phyloP scores from a whole-genome alignment of 2,329 filamentous ascomycete genomes.

The Ceratocystis cacaofunesta region DNA sequence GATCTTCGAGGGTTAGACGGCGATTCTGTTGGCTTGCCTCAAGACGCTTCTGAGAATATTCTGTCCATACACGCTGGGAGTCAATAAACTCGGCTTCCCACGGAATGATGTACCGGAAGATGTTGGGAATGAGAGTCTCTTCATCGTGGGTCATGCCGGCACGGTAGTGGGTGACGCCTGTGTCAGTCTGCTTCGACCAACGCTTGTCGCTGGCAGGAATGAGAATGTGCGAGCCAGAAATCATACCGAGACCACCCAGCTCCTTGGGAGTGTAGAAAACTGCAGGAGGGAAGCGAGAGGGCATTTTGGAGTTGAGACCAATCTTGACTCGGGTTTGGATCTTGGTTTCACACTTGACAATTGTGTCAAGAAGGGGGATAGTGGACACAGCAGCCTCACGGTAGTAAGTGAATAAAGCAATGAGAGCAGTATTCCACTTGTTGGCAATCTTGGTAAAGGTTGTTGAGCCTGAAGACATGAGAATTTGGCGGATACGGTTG shows the following conservation, averaged over 20 bases:
- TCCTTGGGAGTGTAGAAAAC: slow-evolving; percentile 99
- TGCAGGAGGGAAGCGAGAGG: slow-evolving; percentile 90
- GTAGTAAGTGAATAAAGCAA: slow-evolving; percentile 96
- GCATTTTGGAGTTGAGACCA: slow-evolving; percentile 97
- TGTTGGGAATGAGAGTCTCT: slow-evolving; percentile 94
- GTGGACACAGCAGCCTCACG: slow-evolving; percentile 95
- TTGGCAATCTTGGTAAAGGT: slow-evolving; percentile 99
- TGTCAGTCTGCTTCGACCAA: slow-evolving; percentile 96
- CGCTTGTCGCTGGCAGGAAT: slow-evolving; percentile 96
- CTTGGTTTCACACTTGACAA: slow-evolving; percentile 98
- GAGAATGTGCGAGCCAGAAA: slow-evolving; percentile 92
- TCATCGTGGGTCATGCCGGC: slow-evolving; percentile 97
- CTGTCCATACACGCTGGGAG: slow-evolving; percentile 96
- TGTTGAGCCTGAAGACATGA: slow-evolving; percentile 98
- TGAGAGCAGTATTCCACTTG: slow-evolving; percentile 98
- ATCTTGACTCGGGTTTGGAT: slow-evolving; percentile 99
- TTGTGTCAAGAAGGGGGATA: slow-evolving; percentile 83
- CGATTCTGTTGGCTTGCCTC: slow-evolving; percentile 97
- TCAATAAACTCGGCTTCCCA: slow-evolving; percentile 99
- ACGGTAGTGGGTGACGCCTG: slow-evolving; percentile 90
- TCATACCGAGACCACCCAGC: slow-evolving; percentile 93
- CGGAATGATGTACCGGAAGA: slow-evolving; percentile 97
- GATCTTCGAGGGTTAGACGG: slow-evolving; percentile 80
- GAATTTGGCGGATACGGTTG: slow-evolving; percentile 92
- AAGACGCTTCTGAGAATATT: slow-evolving; percentile 93